Evolutionary conservation across 2,329 filamentous ascomycete genomes (phyloP).

Genomic region (Talaromyces sp.): DNA sequence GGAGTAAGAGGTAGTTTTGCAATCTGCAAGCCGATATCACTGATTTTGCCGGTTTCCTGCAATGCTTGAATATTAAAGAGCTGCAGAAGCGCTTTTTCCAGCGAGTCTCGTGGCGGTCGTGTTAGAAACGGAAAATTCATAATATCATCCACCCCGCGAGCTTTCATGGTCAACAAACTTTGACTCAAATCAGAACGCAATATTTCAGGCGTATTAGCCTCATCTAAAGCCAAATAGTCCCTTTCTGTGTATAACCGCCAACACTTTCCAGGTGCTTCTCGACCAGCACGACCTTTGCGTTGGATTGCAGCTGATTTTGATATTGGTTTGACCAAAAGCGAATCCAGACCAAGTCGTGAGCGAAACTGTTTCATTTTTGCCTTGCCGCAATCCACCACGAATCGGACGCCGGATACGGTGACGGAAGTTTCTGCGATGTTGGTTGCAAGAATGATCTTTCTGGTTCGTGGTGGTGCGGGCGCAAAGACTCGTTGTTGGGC

Average conservation of each 20-base stretch:
- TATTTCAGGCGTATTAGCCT: slow-evolving; percentile 81
- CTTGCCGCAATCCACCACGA: slow-evolving; percentile 89
- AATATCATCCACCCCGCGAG: slow-evolving; percentile 77
- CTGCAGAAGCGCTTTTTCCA: slow-evolving; percentile 78
- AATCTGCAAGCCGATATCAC: slow-evolving; percentile 68
- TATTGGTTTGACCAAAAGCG: slow-evolving; percentile 82
- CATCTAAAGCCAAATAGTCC: slow-evolving; percentile 65
- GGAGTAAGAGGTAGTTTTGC: slow-evolving; percentile 80
- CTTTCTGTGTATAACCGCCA: slow-evolving; percentile 82
- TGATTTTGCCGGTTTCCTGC: slow-evolving; percentile 68
- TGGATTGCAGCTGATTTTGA: slow-evolving; percentile 93
- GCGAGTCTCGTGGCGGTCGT: slow-evolving; percentile 68
- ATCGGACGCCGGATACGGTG: slow-evolving; percentile 87
- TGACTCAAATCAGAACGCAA: slow-evolving; percentile 82
- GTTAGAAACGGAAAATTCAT: slow-evolving; percentile 82
- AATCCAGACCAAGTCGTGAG: slow-evolving; percentile 79
- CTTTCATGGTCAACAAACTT: slow-evolving; percentile 88
- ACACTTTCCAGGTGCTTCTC: slow-evolving; percentile 87
- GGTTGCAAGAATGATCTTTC: slow-evolving; percentile 87
- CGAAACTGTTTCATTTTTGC: slow-evolving; percentile 92
- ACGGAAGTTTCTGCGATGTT: slow-evolving; percentile 99
- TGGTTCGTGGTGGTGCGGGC: slow-evolving; percentile 66
- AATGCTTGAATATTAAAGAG: slow-evolving; percentile 76
- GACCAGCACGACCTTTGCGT: slow-evolving; percentile 82
- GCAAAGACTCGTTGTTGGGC: slow-evolving; percentile 84